A percentile compares a stretch with the other conserved stretches of the same genome.
phyloP scores from a whole-genome alignment of 1,139 yeast genomes.

The Yarrowia galli region DNA sequence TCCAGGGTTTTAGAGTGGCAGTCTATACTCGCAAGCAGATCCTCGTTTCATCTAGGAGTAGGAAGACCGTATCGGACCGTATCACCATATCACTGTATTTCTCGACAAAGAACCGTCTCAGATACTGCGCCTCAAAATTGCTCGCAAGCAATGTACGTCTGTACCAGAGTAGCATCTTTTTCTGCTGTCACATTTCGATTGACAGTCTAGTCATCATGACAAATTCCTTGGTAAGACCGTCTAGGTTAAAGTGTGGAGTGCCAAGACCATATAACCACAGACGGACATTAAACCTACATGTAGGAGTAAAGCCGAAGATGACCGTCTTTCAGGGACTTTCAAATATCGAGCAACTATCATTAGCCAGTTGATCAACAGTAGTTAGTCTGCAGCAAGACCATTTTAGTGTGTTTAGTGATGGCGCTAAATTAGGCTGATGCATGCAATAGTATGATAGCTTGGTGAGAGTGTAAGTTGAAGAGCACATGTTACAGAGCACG shows the following conservation, averaged over 20 bases:
- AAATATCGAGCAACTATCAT: neutral
- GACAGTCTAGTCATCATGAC: constrained; percentile 7
- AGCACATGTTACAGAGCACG: neutral
- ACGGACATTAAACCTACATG: constrained; percentile 4
- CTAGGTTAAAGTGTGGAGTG: constrained; percentile 1
- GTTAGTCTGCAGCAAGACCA: neutral
- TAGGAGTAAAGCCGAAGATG: neutral
- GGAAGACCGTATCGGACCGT: neutral
- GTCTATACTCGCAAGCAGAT: neutral
- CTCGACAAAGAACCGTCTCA: constrained; percentile 8
- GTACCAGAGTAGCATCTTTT: neutral
- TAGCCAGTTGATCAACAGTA: neutral
- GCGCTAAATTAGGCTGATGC: neutral
- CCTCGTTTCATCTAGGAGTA: neutral
- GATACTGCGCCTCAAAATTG: neutral
- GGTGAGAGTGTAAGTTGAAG: neutral
- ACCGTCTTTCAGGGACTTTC: neutral
- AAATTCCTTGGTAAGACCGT: neutral
- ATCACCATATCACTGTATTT: too few relatives aligned
- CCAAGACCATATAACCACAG: neutral
- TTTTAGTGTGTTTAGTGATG: neutral
- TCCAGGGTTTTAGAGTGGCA: constrained; percentile 1
- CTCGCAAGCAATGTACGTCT: neutral
- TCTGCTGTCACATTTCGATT: neutral
- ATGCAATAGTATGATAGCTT: neutral